Evolutionary conservation across 169 alveolate species (phyloP), one percentile per base, ranked within the genome.

Genomic region (Cryptosporidium ubiquitum): DNA sequence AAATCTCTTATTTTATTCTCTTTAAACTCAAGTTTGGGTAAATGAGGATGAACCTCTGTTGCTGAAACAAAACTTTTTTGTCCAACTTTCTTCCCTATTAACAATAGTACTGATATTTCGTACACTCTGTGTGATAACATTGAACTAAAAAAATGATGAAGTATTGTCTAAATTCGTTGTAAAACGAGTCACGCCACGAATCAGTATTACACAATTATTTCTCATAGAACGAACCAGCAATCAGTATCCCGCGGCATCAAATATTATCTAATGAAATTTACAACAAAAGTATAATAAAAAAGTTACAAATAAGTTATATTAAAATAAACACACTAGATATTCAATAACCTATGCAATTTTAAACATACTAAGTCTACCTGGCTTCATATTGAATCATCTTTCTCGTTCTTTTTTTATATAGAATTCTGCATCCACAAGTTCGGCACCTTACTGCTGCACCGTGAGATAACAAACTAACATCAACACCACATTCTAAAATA

Each of bases 331-430:
- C 23, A 47, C 55, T 47, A 47, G 20, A 47, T 47, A 47, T 55
- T 55, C 35, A 20, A 26, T 3, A 20, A 55, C 35, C 66, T 55
- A 64, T 64, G 7, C 29, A 31, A 18, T 64, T 33, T 33, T 18
- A 64, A 31, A 18, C 29, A 26, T 10, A 40, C 57, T 26, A 26
- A 40, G 57, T 55, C 39, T 58, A 92, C 75, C 94, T 92, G 18
- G 94, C 94, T 51, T 86, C 93, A 69, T 92, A 92, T 49, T 92
- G 91, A 44, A 92, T 69, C 64, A 92, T 84, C 60, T 92, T 85
- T 60, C 92, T 86, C 31, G 92, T 84, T 84, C 94, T 79, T 47
- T 70, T 79, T 29, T 92, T 92, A 66, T 86, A 86, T 6, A 92
- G 68, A 66, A 92, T 85, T 33, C 94, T 86, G 31, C 92, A 86